Conservation (phyloP, 805 yeast genomes). For the Cyberlindnera veronae region DNA sequence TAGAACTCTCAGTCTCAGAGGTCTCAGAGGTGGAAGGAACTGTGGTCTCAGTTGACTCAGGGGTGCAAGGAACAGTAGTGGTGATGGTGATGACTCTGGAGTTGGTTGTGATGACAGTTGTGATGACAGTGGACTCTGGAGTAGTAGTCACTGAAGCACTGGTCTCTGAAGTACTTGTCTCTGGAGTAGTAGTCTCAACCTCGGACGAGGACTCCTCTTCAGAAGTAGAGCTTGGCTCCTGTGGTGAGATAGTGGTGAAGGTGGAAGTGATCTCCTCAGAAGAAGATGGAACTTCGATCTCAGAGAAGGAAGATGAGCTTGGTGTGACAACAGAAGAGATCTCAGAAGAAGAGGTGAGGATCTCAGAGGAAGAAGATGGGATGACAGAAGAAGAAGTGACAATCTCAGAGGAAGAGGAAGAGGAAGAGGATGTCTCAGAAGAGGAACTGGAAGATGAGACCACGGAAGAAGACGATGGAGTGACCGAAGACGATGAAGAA, state of each 20-base stretch:
- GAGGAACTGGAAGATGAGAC: not conserved
- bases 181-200: not conserved
- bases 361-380: not conserved
- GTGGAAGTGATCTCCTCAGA: conserved; percentile 1
- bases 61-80: conserved; percentile 5
- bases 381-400: not conserved
- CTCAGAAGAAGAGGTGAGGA: not conserved
- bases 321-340: not conserved
- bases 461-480: not conserved
- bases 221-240: not conserved
- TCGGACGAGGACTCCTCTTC: not conserved
- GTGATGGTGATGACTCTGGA: not conserved
- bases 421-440: not conserved
- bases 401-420: not conserved
- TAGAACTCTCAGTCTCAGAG: not conserved
- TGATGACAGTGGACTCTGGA: not conserved
- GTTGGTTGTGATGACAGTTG: conserved; percentile 3
- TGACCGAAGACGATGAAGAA: not conserved
- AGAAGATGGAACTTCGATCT: not conserved
- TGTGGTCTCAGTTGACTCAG: not conserved
- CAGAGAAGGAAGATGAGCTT: conserved; percentile 1
- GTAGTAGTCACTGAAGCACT: too few relatives aligned
- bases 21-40: not conserved
- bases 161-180: too few relatives aligned
- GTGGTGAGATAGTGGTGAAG: conserved; percentile 1